Conservation (phyloP, 1,139 yeast genomes). For the Saccharomyces hybrid region DNA sequence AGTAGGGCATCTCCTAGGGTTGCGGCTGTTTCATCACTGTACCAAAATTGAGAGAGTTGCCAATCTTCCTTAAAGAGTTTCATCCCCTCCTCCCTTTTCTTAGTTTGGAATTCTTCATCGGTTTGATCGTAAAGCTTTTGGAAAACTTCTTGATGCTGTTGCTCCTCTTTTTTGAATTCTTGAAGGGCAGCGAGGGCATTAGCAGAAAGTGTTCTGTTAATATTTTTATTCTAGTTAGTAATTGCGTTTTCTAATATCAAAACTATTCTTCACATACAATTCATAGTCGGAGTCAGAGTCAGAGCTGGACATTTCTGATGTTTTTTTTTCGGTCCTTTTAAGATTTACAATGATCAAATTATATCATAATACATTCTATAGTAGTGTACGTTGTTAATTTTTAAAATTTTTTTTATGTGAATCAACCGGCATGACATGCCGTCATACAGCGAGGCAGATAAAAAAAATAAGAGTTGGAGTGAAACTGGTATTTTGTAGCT, state of each 20-base stretch:
- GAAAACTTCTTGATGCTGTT: conserved; percentile 52
- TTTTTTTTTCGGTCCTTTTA: not conserved
- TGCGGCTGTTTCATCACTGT: conserved; percentile 63
- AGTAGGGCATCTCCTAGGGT: conserved; percentile 59
- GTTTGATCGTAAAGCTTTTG: conserved; percentile 50
- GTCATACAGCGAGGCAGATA: no score
- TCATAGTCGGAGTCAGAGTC: conserved; percentile 2
- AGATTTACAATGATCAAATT: not conserved
- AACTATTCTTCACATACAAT: not conserved
- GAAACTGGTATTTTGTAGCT: no score
- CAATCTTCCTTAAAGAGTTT: conserved; percentile 80
- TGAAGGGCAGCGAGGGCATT: conserved; percentile 70
- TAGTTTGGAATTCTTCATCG: conserved; percentile 38
- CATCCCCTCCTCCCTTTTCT: conserved; percentile 40
- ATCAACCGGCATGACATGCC: no score
- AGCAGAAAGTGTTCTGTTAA: conserved; percentile 46
- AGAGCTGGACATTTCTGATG: not conserved
- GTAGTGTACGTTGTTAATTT: no score
- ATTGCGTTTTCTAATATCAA: not conserved
- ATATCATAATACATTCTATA: not conserved
- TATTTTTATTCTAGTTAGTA: not conserved
- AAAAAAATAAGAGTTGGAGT: no score
- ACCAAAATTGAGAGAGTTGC: conserved; percentile 93
- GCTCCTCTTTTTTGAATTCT: conserved; percentile 64
- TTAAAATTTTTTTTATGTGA: no score